Evolutionary conservation across 2,329 filamentous ascomycete genomes (phyloP).

Genomic region (Pseudogymnoascus sp.): DNA sequence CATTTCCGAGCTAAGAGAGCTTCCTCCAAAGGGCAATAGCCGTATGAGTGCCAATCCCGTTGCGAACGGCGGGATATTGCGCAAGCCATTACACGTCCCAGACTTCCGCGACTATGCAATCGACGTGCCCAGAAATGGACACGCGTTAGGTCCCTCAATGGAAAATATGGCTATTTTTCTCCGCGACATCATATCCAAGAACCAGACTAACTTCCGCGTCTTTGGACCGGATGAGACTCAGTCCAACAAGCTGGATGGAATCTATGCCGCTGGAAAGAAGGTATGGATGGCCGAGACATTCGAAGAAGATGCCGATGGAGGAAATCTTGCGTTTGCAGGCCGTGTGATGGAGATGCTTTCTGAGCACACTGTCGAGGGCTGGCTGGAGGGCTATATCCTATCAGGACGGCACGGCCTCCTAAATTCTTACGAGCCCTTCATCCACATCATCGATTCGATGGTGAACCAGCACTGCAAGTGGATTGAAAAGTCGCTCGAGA

Average conservation of each 20-base stretch:
- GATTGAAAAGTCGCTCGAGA: constrained; percentile 74
- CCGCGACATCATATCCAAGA: constrained; percentile 57
- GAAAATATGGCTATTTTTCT: constrained; percentile 60
- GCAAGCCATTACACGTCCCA: constrained; percentile 60
- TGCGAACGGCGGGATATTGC: constrained; percentile 61
- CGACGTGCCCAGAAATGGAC: constrained; percentile 53
- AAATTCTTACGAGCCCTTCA: constrained; percentile 77
- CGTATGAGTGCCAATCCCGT: constrained; percentile 75
- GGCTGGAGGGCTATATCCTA: constrained; percentile 71
- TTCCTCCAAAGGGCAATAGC: constrained; percentile 57
- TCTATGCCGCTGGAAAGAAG: constrained; percentile 70
- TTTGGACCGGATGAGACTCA: constrained; percentile 77
- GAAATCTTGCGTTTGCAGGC: constrained; percentile 60
- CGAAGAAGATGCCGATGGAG: constrained; percentile 66
- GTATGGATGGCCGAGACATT: constrained; percentile 75
- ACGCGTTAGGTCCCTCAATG: constrained; percentile 56
- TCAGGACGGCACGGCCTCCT: constrained; percentile 68
- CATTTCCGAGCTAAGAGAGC: constrained; percentile 51
- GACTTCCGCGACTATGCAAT: constrained; percentile 63
- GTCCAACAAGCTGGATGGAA: constrained; percentile 66
- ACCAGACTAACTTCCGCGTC: constrained; percentile 62
- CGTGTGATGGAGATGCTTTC: constrained; percentile 80
- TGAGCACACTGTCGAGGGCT: constrained; percentile 72
- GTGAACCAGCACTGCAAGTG: constrained; percentile 82
- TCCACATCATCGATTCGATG: constrained; percentile 79